phyloP scores from a whole-genome alignment of 768 basidiomycete genomes.

The Sarcodon sp. region DNA sequence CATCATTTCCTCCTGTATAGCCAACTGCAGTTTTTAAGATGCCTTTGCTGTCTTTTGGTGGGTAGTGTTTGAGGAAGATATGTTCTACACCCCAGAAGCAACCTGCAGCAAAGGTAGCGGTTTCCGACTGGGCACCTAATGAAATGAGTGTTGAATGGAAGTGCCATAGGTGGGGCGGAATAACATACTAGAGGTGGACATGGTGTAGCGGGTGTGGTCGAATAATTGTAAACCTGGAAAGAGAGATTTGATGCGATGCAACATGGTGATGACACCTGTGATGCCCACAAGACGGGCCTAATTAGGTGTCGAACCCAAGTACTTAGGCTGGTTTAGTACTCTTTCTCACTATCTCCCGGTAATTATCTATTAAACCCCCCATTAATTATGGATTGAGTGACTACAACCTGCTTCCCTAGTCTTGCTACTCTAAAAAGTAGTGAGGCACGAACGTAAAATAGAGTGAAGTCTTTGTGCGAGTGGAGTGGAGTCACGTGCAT shows the following conservation, averaged over 20 bases:
- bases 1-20: slow-evolving; percentile 60
- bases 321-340: too few species aligned
- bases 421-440: too few species aligned
- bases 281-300: too few species aligned
- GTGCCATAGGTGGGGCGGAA: background rate
- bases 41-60: slow-evolving; percentile 57
- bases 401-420: too few species aligned
- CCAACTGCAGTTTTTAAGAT: slow-evolving; percentile 67
- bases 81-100: slow-evolving; percentile 88
- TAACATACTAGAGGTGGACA: background rate
- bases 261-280: too few species aligned
- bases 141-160: background rate
- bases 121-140: slow-evolving; percentile 13
- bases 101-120: slow-evolving; percentile 44
- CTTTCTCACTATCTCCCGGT: too few species aligned
- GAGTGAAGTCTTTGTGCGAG: too few species aligned
- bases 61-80: slow-evolving; percentile 72
- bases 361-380: too few species aligned
- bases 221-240: background rate
- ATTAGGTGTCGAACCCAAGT: too few species aligned
- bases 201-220: background rate
- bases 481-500: too few species aligned
- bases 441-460: too few species aligned
- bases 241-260: background rate
- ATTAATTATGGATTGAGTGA: too few species aligned